These are phyloP conservation scores for Pseudopithomyces chartarum DNA, from an alignment of 2,329 filamentous ascomycete genomes.

Conservation along the genomic window DNA sequence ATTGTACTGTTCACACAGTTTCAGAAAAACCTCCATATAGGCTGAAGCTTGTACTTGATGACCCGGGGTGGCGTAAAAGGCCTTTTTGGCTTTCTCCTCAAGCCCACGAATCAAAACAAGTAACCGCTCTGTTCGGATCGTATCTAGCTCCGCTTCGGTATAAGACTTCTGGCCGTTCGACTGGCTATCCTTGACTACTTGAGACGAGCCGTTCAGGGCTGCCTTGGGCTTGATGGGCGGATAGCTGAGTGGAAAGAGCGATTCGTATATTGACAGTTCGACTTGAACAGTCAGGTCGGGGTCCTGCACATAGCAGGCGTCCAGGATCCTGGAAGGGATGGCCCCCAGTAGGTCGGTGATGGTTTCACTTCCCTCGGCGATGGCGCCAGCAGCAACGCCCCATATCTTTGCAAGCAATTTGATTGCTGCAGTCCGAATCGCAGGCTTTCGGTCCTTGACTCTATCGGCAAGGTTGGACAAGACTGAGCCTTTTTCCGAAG, in stretches of 20 bases:
- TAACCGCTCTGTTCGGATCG: conserved; percentile 81
- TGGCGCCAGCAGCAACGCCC: conserved; percentile 89
- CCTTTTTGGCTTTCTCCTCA: conserved; percentile 77
- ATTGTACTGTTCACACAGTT: conserved; percentile 87
- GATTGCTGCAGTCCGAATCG: conserved; percentile 86
- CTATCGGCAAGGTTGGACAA: conserved; percentile 83
- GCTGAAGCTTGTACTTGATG: conserved; percentile 76
- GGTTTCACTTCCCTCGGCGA: conserved; percentile 79
- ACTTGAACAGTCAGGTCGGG: conserved; percentile 81
- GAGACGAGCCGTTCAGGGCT: conserved; percentile 58
- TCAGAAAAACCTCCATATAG: conserved; percentile 76
- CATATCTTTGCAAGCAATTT: conserved; percentile 82
- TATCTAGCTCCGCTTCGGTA: conserved; percentile 66
- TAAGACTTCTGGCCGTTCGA: conserved; percentile 50
- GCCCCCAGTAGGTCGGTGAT: conserved; percentile 76
- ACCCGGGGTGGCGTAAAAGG: conserved; percentile 84
- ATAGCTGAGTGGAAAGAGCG: conserved; percentile 85
- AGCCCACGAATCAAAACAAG: conserved; percentile 80
- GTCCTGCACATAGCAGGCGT: conserved; percentile 89
- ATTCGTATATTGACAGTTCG: conserved; percentile 84
- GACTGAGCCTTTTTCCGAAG: conserved; percentile 76
- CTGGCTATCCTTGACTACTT: conserved; percentile 66
- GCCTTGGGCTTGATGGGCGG: conserved; percentile 69
- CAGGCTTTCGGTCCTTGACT: conserved; percentile 81
- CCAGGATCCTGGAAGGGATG: conserved; percentile 84